Percentiles rank a stretch among this genome's conserved stretches.
These are phyloP conservation scores for Solanum ahanhuiri DNA, from an alignment of 257 asterid species.

Conservation along the genomic window DNA sequence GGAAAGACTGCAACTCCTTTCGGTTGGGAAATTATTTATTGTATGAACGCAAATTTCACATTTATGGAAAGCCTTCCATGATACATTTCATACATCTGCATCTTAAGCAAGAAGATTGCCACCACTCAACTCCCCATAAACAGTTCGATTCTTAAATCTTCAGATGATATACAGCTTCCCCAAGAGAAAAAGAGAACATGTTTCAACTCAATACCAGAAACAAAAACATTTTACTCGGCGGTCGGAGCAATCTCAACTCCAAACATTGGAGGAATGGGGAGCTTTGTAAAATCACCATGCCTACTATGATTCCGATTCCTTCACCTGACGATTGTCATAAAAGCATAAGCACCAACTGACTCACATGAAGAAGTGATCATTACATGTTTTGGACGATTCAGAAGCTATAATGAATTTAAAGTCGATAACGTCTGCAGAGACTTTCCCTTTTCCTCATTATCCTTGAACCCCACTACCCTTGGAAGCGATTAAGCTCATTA, in stretches of 20 bases:
- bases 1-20: neutral
- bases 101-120: neutral
- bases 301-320: neutral
- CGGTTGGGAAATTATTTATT: neutral
- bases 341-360: neutral
- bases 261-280: neutral
- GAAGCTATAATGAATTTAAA: neutral
- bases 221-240: neutral
- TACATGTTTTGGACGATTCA: neutral
- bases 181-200: neutral
- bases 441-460: neutral
- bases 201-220: neutral
- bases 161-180: neutral
- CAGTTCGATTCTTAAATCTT: neutral
- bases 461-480: neutral
- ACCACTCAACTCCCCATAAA: neutral
- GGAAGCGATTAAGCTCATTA: neutral
- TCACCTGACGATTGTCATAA: neutral
- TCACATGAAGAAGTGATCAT: neutral
- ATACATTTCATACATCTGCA: neutral
- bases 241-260: neutral
- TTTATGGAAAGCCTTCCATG: neutral
- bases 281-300: neutral
- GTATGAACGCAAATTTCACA: neutral
- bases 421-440: neutral